Conservation (phyloP, 2,329 filamentous ascomycete species). For the Chaetomiaceae sp. region DNA sequence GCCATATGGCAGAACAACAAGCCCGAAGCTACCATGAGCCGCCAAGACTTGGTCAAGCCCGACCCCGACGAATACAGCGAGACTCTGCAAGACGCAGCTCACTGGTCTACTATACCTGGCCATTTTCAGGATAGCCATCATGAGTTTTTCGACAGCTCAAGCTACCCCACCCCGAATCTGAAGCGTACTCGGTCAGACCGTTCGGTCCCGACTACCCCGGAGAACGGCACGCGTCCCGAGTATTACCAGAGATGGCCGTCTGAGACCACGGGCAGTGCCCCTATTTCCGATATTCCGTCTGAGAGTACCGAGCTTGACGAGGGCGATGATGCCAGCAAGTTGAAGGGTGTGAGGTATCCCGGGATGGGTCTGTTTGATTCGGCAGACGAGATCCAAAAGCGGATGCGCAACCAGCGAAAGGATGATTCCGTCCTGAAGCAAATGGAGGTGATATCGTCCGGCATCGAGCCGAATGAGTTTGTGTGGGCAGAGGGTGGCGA, state of each 20-base stretch:
- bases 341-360: slow-evolving; percentile 71
- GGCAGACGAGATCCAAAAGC: slow-evolving; percentile 67
- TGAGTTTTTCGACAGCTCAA: slow-evolving; percentile 16
- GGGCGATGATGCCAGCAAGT: slow-evolving; percentile 38
- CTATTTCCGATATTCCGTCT: slow-evolving; percentile 23
- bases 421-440: slow-evolving; percentile 64
- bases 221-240: slow-evolving; percentile 13
- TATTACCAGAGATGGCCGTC: slow-evolving; percentile 31
- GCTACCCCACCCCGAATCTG: slow-evolving; percentile 25
- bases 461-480: slow-evolving; percentile 60
- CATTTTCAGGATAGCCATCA: slow-evolving; percentile 14
- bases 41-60: slow-evolving; percentile 13
- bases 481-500: slow-evolving; percentile 55
- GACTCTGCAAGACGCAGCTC: slow-evolving; percentile 3
- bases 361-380: slow-evolving; percentile 82
- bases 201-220: slow-evolving; percentile 17
- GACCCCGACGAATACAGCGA: slow-evolving; percentile 21
- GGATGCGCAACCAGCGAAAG: slow-evolving; percentile 75
- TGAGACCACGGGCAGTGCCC: slow-evolving; percentile 27
- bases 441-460: slow-evolving; percentile 60
- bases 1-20: not conserved
- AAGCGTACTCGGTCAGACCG: slow-evolving; percentile 20
- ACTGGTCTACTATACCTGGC: slow-evolving; percentile 21
- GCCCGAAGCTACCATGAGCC: not conserved
- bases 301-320: slow-evolving; percentile 30